Base-by-base conservation (phyloP, 495 filamentous ascomycete species). In the Penicillium crystallinum region DNA sequence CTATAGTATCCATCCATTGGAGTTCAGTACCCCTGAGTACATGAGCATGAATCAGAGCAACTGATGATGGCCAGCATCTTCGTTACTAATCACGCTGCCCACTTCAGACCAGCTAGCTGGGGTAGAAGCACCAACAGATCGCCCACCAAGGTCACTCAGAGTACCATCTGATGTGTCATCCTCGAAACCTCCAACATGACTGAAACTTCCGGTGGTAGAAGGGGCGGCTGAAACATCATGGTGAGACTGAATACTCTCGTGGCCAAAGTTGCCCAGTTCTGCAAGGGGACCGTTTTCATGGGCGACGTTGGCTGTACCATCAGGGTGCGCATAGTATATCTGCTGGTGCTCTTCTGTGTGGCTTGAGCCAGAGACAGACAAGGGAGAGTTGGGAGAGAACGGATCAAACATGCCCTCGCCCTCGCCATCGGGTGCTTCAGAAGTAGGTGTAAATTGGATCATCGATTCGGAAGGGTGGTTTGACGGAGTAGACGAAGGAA, bases 31-130 rank as follows among this genome's bases (percentile, higher is more conserved):
- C 19, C 30, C 27, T 15, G 6, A 35, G 10, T 36, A 18, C 40
- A 10, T 17, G 23, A 36, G n/a, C 6, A 5, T 15, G n/a, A n/a
- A 53, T 36, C 17, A 41, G 18, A 53, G 46, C 36, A 61, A 58
- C 34, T 62, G 46, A 14, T 64, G 63, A 64, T 73, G 67, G 31
- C 65, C 63, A 27, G 59, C 59, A 62, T 74, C 72, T 10, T 75
- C 70, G 17, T 66, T 81, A 64, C 86, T 88, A 27, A 88, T 72
- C 29, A 83, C 80, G 59, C 87, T 90, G 14, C 84, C 87, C 8
- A 91, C 80, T 49, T 91, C 87, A 4, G 85, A 87, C 88, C 88
- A 91, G 65, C 82, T 87, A 29, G 78, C 77, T 0, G 87, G 86
- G 8, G 87, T 91, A 35, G 68, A 65, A 34, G 81, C 73, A 6